Base-by-base conservation (phyloP, 768 basidiomycete species). In the Zangia roseola region DNA sequence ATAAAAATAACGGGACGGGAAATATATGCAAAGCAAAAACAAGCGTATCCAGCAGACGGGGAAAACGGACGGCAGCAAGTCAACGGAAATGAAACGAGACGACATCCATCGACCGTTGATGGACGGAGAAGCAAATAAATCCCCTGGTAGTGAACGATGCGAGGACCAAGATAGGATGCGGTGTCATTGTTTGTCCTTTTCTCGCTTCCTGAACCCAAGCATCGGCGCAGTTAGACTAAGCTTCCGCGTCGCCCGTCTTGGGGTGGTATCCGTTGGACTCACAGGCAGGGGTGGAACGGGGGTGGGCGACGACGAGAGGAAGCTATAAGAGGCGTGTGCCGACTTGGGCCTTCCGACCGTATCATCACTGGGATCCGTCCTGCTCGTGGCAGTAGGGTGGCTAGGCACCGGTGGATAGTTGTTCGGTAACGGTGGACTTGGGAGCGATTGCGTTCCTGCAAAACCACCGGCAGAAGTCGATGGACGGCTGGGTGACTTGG, bases 151-250 rank as follows among this genome's bases (percentile, higher is more conserved):
- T 30, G 13, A 25, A 7, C 16, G 10, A 8, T 16, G 34, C 9
- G 4, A 3, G 0, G n/a, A 24, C n/a, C 20, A 40, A 31, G 23
- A 35, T 31, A 19, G 9, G 17, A 28, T 20, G 46, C 17, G 10
- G 57, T 37, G 40, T 49, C 44, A 28, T 20, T 74, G 70, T 60
- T 74, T 75, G 28, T 71, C 63, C 63, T 69, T 81, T 45, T 83
- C 79, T 62, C 78, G 64, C 74, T 76, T 70, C 74, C 78, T 61
- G 53, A 88, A 78, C 41, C 70, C 72, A 2, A 79, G 69, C 56
- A 81, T 80, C 41, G 83, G 80, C 42, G 78, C 74, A 20, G 77
- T 77, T 48, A 89, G 63, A 63, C 88, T 90, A 67, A 90, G 66
- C 70, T 90, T 89, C 47, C 86, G 73, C 59, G 71, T 76, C 50